A percentile compares a stretch with the other conserved stretches of the same genome.
Conservation (phyloP, 768 basidiomycete species). For the Lactarius tabidus region DNA sequence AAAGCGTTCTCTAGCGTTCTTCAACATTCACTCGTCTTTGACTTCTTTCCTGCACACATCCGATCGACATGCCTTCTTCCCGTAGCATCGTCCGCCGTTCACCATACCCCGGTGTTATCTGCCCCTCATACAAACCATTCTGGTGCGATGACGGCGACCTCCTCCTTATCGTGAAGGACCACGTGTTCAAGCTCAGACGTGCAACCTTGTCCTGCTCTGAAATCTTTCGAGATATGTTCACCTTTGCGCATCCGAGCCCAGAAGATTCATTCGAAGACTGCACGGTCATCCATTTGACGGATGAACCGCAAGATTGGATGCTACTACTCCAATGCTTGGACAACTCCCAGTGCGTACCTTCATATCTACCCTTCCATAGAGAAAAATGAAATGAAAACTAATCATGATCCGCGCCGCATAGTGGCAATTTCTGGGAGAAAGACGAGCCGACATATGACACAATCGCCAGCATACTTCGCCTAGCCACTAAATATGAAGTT, state of each 20-base stretch:
- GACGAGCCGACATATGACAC: constrained; percentile 29
- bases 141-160: constrained; percentile 39
- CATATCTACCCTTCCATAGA: background rate
- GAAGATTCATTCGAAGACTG: constrained; percentile 34
- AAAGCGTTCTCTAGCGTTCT: background rate
- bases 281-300: constrained; percentile 32
- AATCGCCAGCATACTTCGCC: constrained; percentile 31
- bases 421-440: constrained; percentile 30
- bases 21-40: background rate
- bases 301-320: constrained; percentile 33
- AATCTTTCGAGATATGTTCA: constrained; percentile 38
- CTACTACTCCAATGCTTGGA: constrained; percentile 35
- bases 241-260: constrained; percentile 33
- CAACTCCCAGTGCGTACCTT: constrained; percentile 31
- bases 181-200: constrained; percentile 28
- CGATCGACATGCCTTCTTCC: background rate
- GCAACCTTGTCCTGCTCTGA: constrained; percentile 26
- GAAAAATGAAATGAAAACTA: background rate
- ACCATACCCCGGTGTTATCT: background rate
- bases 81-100: background rate
- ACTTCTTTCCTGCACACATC: background rate
- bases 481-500: constrained; percentile 39
- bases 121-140: constrained; percentile 20
- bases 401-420: background rate
- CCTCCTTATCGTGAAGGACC: constrained; percentile 30